A percentile compares a stretch with the other conserved stretches of the same genome.
Evolutionary conservation across 2,329 filamentous ascomycete species (phyloP).

Genomic region (Aspergillus tanneri): DNA sequence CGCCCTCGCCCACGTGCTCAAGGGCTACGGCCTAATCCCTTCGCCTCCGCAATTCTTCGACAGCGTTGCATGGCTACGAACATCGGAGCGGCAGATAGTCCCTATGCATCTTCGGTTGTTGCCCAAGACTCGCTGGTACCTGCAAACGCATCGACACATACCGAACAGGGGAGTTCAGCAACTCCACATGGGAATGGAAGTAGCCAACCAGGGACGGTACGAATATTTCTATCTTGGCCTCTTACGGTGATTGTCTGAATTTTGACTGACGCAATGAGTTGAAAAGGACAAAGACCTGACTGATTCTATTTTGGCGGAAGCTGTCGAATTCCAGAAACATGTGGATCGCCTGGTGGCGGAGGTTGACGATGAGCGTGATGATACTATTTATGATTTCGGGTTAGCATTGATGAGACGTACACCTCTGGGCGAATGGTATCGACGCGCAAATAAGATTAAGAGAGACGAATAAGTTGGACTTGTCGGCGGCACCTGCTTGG

Average conservation of each 20-base stretch:
- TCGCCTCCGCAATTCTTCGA: not conserved
- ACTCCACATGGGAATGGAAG: constrained; percentile 1
- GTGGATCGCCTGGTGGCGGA: too few relatives aligned
- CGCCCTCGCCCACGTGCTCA: too few relatives aligned
- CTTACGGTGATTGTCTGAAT: too few relatives aligned
- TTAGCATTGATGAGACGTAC: not conserved
- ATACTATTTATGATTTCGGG: not conserved
- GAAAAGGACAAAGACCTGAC: too few relatives aligned
- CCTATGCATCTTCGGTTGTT: not conserved
- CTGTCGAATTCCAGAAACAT: too few relatives aligned
- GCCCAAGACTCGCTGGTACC: not conserved
- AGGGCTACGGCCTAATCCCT: not conserved
- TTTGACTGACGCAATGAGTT: too few relatives aligned
- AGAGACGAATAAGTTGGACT: not conserved
- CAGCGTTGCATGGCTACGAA: not conserved
- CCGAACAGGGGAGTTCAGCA: not conserved
- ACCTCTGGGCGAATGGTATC: not conserved
- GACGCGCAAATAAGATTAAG: not conserved
- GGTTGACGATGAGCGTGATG: too few relatives aligned
- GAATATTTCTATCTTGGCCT: not conserved
- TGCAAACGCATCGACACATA: not conserved
- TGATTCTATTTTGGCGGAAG: too few relatives aligned
- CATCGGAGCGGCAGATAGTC: not conserved
- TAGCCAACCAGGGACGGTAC: not conserved
- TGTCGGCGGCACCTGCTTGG: not conserved